Evolutionary conservation across 179 eudicot genomes (phyloP), one percentile per base, ranked within the genome.

Genomic region (Pouteria campechiana): DNA sequence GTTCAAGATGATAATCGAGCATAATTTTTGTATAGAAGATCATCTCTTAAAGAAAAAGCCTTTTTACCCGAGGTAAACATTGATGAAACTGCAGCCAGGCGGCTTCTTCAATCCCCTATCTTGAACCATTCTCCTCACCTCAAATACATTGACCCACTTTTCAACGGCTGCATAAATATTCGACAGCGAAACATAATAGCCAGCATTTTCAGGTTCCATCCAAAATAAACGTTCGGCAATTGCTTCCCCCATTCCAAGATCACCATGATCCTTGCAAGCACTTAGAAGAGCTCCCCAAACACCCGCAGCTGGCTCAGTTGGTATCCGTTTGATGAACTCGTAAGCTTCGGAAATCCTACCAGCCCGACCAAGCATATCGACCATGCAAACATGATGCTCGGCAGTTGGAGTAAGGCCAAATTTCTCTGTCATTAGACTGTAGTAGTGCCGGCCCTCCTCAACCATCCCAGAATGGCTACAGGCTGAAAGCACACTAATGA

Each of bases 161-260:
- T 81, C 84, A 53, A 70, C 64, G 42, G 60, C 69, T n/a, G 71
- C 81, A 68, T 76, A 76, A 63, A 72, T 65, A 58, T 80, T 80
- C 5, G 76, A 74, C 53, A 68, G 54, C 7, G 63, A 51, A 8
- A 80, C 69, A 37, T 76, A 73, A 61, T 75, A 73, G 39, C 81
- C 77, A 41, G 57, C 63, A 28, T 76, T 79, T 28, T 63, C 63
- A 40, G 84, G 78, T 20, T 73, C 84, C 48, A 76, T 53, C 38
- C 44, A 46, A 34, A 62, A 57, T 16, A 80, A 59, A 23, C 61
- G 57, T 5, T 71, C 56, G 21, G 67, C 75, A 57, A 79, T 67
- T 58, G 58, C 29, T 48, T 57, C 62, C 20, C 77, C 90, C 57
- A 80, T 55, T 46, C 68, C 76, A 48, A 71, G 57, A 54, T 68